Base-by-base conservation (phyloP, 768 basidiomycete species). In the Hypsizygus marmoreus region DNA sequence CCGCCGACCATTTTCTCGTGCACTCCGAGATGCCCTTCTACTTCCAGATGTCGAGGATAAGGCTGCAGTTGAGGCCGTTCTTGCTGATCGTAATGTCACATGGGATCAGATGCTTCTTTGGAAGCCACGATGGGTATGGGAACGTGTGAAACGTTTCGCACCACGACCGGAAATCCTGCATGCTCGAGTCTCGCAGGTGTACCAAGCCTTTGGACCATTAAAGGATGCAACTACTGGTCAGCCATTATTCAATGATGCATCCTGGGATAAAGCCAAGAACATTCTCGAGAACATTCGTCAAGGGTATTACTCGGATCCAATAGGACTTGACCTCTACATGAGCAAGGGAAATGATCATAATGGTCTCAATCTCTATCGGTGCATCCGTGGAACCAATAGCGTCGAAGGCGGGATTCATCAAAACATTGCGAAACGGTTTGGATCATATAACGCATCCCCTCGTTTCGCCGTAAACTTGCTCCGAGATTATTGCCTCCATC, bases 281-380 rank as follows among this genome's bases (percentile, higher is more conserved):
- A 49, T 60, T 26, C 43, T 60, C 5, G 49, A 60, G 28, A 33
- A 60, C 8, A 55, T 65, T 9, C 19, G 43, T 4, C 26, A 23
- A 9, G 61, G 61, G 4, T 55, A 47, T 31, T 38, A 51, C 35
- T 63, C 60, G 4, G 60, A 61, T 53, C 54, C 57, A 10, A 46
- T 47, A 8, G 43, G 44, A 23, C 32, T 61, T 19, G 4, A 20
- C 12, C 34, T 61, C 17, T 42, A 40, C 23, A 11, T 40, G 5
- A 9, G 40, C 3, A 41, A 54, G 16, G 41, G 29, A 6, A 31
- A 43, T 30, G 54, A 60, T 32, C 8, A 36, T 12, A 13, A 50
- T 40, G 56, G 59, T 14, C 49, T 61, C 7, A 39, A 44, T 3
- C 17, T 59, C 3, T 61, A 61, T 41, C 42, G n/a, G 17, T 46